Evolutionary conservation across 768 basidiomycete species (phyloP), one percentile per base, ranked within the genome.

Genomic region (Pulveroboletus ravenelii): DNA sequence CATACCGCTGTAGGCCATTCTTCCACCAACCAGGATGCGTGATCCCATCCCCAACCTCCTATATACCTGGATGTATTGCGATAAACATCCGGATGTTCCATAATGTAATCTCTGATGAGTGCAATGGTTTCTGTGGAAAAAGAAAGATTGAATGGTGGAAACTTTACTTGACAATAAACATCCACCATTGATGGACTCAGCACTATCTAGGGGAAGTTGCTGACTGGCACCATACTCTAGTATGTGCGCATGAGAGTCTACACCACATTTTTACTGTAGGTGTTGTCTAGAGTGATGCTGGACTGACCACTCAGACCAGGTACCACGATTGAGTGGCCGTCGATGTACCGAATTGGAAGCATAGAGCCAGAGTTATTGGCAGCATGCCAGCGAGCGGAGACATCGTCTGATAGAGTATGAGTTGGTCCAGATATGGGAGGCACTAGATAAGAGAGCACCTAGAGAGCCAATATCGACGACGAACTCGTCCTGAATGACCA

Each of bases 11-110:
- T 80, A 7, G 90, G 90, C 76, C 84, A 91, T 18, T 71, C 69
- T 29, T 72, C 66, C 17, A 64, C 64, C 8, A 77, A 71, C 87
- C 87, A 89, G 47, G 76, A 69, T 1, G 90, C 94, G 67, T 95
- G 93, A 65, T 95, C 89, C 92, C 93, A 95, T 1, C 93, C 93
- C 63, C 87, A 81, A 3, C 91, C 91, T 48, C 82, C 78, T 14
- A 95, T 77, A 65, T 83, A 82, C 55, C 75, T 78, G 18, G 78
- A 73, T 13, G 70, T 76, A 62, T 90, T 78, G 17, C 72, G 69
- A 18, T 72, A 64, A n/a, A 85, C 66, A 37, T 84, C 82, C 0
- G 77, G 77, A 53, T 81, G 76, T 9, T 73, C 65, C 10, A 80
- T 65, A 47, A 92, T 81, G 65, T 80, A 86, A 18, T 77, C 62